These are phyloP conservation scores for Lepidium africanum DNA, from an alignment of 345 rosid genomes.

Conservation along the genomic window DNA sequence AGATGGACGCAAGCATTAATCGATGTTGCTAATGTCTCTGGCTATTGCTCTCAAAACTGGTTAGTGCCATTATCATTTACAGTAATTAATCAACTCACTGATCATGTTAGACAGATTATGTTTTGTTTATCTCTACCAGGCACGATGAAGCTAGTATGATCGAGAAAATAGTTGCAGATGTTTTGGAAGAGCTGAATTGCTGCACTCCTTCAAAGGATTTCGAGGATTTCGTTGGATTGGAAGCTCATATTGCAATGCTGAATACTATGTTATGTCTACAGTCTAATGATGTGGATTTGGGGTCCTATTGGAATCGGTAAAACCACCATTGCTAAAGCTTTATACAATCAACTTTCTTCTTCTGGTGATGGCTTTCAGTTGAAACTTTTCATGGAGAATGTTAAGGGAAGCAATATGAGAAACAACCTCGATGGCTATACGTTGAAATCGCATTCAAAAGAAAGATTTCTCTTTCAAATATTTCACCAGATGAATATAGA, in stretches of 20 bases:
- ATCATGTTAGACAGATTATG: no score
- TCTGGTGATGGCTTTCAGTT: neutral
- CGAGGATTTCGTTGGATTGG: neutral
- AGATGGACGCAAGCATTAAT: neutral
- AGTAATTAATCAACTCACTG: no score
- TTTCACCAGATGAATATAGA: neutral
- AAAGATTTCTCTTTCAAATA: neutral
- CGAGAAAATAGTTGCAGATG: neutral
- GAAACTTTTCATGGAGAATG: neutral
- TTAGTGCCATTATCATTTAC: neutral
- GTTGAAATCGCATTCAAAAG: neutral
- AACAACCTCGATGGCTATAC: neutral
- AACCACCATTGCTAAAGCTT: neutral
- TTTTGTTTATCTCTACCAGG: neutral
- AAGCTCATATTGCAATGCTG: neutral
- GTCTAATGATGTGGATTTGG: neutral
- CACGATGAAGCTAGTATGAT: neutral
- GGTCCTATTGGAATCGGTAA: slow-evolving; percentile 10
- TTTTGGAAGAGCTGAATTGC: neutral
- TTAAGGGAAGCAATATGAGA: neutral
- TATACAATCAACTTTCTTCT: neutral
- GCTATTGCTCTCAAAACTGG: neutral
- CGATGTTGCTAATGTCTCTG: neutral
- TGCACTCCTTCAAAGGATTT: neutral
- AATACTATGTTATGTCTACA: neutral